Evolutionary conservation across 1,284 basidiomycete species (phyloP), one percentile per base, ranked within the genome.

Genomic region (Exobasidium cylindrosporum): DNA sequence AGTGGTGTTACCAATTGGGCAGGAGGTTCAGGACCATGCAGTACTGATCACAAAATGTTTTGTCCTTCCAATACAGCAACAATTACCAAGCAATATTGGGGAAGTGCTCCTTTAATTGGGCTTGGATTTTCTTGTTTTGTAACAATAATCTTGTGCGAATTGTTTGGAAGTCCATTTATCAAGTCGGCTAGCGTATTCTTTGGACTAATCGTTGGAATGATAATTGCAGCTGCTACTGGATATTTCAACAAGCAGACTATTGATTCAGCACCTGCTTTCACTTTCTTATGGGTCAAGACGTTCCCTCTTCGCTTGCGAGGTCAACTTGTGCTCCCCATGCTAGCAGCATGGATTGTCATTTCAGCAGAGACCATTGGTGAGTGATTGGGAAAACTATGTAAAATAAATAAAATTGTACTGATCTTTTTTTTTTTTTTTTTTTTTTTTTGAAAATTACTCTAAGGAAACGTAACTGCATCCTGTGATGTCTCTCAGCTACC

Each of bases 131-230:
- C 63, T 40, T 58, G 53, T 2, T 68, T 68, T 30, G 28, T 55
- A 30, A 65, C 63, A 46, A 68, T 65, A 55, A 68, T 69, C 50
- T 30, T 68, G 0, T 61, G 61, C 43, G 67, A 69, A 55, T 55
- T 67, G 11, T 69, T 69, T 11, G 67, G 67, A 46, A 64, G 65
- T 24, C 66, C 67, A 5, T 69, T 69, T 47, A 49, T 69, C 32
- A 69, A 69, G 29, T 61, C 56, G 3, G 65, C 67, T 11, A 68
- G 66, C 2, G 67, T 69, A 13, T 63, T 69, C 14, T 52, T 58
- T 13, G 67, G 67, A 44, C 54, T 69, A 11, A 45, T 69, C 28
- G 59, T 69, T 21, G 67, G 67, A 17, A 63, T 67, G 65, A 68
- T 69, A 43, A 61, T 69, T 3, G 67, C 65, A 2, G 67, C 58